Evolutionary conservation across 176 grass and related monocot genomes (phyloP).

Genomic region (Bothriochloa decipiens): DNA sequence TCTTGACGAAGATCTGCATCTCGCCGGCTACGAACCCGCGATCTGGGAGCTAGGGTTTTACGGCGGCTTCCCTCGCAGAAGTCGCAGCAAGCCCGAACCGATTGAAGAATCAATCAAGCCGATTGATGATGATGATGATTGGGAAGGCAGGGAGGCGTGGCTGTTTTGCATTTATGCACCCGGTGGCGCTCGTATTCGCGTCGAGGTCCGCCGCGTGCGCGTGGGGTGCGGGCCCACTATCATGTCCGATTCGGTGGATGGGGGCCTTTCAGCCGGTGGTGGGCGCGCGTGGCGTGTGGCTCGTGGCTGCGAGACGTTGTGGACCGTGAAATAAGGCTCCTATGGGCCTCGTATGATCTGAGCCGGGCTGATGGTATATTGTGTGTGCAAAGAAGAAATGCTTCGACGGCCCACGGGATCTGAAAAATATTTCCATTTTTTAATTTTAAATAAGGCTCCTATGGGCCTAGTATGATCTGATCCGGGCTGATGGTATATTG

Average conservation of each 20-base stretch:
- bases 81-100: neutral
- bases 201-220: neutral
- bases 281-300: too few species aligned
- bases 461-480: too few species aligned
- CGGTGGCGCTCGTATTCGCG: neutral
- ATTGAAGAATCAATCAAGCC: too few species aligned
- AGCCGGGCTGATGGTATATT: too few species aligned
- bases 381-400: too few species aligned
- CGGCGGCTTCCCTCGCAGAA: neutral
- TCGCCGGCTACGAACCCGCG: neutral
- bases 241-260: neutral
- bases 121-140: neutral
- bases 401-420: too few species aligned
- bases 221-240: neutral
- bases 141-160: neutral
- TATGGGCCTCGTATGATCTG: too few species aligned
- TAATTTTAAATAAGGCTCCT: too few species aligned
- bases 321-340: too few species aligned
- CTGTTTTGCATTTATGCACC: conserved; percentile 6
- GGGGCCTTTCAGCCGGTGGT: neutral
- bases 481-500: too few species aligned
- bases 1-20: conserved; percentile 77
- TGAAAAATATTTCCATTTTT: too few species aligned
- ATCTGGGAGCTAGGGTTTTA: conserved; percentile 39
- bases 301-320: too few species aligned